Conservation (phyloP, 768 basidiomycete species). For the Crassisporium funariophilum region DNA sequence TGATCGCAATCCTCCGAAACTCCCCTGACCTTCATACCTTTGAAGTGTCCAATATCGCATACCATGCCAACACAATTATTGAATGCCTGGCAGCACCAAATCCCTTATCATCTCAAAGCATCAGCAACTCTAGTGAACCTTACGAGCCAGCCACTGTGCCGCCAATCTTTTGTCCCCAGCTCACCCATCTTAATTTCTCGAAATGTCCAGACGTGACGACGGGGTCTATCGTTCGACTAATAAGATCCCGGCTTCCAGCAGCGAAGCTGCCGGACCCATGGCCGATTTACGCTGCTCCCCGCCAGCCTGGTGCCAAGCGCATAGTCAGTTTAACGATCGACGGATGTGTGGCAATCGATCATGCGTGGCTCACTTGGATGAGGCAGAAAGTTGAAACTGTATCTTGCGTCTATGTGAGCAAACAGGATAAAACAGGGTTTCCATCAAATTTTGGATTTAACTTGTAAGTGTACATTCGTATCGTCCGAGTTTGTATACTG, state of each 20-base stretch:
- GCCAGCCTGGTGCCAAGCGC: not conserved
- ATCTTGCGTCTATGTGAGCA: not conserved
- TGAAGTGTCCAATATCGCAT: conserved; percentile 36
- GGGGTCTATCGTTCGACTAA: conserved; percentile 52
- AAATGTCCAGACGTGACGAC: conserved; percentile 53
- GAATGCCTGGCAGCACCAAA: conserved; percentile 39
- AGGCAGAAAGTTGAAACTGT: not conserved
- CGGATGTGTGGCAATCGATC: not conserved
- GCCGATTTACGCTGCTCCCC: not conserved
- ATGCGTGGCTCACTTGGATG: not conserved
- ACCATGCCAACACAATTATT: conserved; percentile 39
- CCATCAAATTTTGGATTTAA: not conserved
- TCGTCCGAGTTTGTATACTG: not conserved
- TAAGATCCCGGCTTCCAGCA: conserved; percentile 47
- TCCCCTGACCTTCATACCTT: conserved; percentile 45
- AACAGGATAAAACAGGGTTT: not conserved
- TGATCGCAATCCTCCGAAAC: conserved; percentile 32
- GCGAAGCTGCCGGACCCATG: not conserved
- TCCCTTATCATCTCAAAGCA: not conserved
- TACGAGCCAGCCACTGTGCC: not conserved
- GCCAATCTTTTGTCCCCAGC: conserved; percentile 43
- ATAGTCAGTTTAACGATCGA: not conserved
- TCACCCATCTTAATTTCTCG: conserved; percentile 57
- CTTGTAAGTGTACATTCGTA: not conserved
- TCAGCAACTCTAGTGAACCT: not conserved